Base-by-base conservation (phyloP, 371 early-diverging fungal genomes). In the Mucor irregularis region DNA sequence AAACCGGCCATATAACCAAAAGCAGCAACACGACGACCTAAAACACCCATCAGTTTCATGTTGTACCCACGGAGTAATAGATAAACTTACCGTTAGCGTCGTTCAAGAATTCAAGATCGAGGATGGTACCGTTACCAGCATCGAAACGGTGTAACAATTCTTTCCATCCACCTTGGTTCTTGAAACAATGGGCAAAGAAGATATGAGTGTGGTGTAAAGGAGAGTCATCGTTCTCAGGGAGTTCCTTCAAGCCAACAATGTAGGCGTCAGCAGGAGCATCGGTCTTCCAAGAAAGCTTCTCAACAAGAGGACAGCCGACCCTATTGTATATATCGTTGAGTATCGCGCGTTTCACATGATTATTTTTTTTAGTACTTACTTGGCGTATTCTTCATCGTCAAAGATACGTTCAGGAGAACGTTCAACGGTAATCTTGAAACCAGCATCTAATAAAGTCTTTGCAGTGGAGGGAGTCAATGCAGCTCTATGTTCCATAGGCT, bases 171-270 rank as follows among this genome's bases (percentile, higher is more conserved):
- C 76, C 91, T 76, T 98, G 97, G 56, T 83, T 76, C 86, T 98
- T 98, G 86, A 83, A 98, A 80, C 96, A 96, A 71, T 98, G 97
- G 35, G 97, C 98, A 73, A 98, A 98, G 82, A 95, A 93, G 69
- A 98, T 94, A 74, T 98, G 98, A 22, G 84, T 86, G 73, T 97
- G 96, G n/a, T 84, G 76, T n/a, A 97, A 85, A 42, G 97, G 93
- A 31, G 90, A 82, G 49, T 81, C 74, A 74, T 95, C 95, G 63
- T 88, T 88, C 68, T 96, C 96, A n/a, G 96, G 95, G 26, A 98
- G 84, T 70, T 98, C 98, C 84, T 98, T 98, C 55, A 98, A 85
- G 26, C 95, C 98, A 29, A 95, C 85, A 68, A 98, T 90, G 64
- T 91, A 92, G 17, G 95, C 91, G 56, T 93, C 91, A 13, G 70